Evolutionary conservation across 768 basidiomycete genomes (phyloP).

Genomic region (Naganishia randhawae): DNA sequence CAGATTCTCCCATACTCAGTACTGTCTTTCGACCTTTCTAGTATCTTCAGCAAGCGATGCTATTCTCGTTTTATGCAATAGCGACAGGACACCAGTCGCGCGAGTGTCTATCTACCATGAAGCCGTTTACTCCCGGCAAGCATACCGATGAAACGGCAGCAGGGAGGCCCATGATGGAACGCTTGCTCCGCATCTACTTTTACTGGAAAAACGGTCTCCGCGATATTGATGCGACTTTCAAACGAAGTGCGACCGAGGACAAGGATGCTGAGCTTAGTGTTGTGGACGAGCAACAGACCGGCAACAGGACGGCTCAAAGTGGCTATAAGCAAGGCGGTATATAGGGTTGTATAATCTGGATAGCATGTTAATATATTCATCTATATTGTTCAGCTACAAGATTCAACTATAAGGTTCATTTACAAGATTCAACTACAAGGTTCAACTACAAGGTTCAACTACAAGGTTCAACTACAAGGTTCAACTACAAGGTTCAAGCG

Average conservation of each 20-base stretch:
- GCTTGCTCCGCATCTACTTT: constrained; percentile 67
- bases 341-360: too few relatives aligned
- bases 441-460: too few relatives aligned
- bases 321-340: constrained; percentile 54
- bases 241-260: constrained; percentile 12
- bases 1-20: background rate
- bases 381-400: too few relatives aligned
- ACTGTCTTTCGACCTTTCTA: constrained; percentile 26
- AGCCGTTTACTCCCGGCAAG: constrained; percentile 30
- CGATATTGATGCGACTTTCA: constrained; percentile 38
- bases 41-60: constrained; percentile 63
- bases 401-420: too few relatives aligned
- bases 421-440: too few relatives aligned
- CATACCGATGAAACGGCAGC: constrained; percentile 40
- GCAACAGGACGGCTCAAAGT: constrained; percentile 54
- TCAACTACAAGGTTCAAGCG: too few relatives aligned
- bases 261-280: background rate
- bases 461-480: too few relatives aligned
- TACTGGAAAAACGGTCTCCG: constrained; percentile 67
- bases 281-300: constrained; percentile 9
- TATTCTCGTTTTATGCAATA: constrained; percentile 82
- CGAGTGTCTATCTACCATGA: constrained; percentile 70
- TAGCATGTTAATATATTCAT: too few relatives aligned
- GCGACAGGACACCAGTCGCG: constrained; percentile 68
- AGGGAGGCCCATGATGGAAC: constrained; percentile 74